Evolutionary conservation across 768 basidiomycete genomes (phyloP).

Genomic region (Butyriboletus loyo): DNA sequence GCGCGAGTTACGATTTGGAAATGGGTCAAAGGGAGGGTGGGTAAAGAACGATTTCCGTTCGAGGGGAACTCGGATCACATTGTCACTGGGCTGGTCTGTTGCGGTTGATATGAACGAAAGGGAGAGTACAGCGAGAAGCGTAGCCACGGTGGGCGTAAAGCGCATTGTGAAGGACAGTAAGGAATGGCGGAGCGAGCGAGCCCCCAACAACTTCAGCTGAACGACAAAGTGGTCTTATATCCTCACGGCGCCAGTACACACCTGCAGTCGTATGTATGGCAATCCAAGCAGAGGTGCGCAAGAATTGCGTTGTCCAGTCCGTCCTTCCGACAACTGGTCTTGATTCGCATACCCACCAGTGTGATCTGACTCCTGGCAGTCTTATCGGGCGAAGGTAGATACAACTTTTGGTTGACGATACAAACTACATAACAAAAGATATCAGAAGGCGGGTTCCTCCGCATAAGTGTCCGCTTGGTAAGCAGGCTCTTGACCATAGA

Average conservation of each 20-base stretch:
- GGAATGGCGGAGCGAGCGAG: not conserved
- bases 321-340: not conserved
- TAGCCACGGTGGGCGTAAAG: slow-evolving; percentile 4
- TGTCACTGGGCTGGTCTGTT: not conserved
- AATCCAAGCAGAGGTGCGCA: not conserved
- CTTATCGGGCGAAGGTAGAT: slow-evolving; percentile 4
- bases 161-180: slow-evolving; percentile 19
- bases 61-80: slow-evolving; percentile 21
- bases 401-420: slow-evolving; percentile 14
- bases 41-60: slow-evolving; percentile 18
- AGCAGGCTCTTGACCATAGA: slow-evolving; percentile 30
- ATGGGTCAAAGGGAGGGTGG: not conserved
- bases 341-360: not conserved
- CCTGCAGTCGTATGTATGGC: too few relatives aligned
- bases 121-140: slow-evolving; percentile 15
- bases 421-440: slow-evolving; percentile 16
- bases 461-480: slow-evolving; percentile 43
- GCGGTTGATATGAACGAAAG: slow-evolving; percentile 12
- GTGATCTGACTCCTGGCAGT: not conserved
- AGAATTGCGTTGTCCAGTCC: not conserved
- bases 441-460: slow-evolving; percentile 61
- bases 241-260: not conserved
- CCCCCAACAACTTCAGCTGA: too few relatives aligned
- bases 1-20: not conserved
- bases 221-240: not conserved